These are phyloP conservation scores for Termitomyces sp. DNA, from an alignment of 768 basidiomycete species.

Conservation along the genomic window DNA sequence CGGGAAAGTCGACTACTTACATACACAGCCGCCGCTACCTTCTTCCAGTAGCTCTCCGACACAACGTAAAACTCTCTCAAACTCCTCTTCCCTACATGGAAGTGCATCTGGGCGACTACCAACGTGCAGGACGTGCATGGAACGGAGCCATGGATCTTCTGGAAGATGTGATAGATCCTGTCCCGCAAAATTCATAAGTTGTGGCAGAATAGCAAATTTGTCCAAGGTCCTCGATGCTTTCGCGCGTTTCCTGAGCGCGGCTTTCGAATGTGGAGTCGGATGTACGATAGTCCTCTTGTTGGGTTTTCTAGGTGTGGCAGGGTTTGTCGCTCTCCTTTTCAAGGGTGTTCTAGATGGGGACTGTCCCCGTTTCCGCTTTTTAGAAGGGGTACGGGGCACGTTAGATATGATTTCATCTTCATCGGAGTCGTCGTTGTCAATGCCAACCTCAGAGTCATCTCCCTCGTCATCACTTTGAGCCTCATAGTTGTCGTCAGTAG, in stretches of 20 bases:
- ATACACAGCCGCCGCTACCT: constrained; percentile 92
- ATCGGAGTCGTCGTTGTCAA: constrained; percentile 26
- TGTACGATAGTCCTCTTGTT: constrained; percentile 39
- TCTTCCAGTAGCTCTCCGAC: constrained; percentile 87
- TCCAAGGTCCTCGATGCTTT: constrained; percentile 14
- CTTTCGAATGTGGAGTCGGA: constrained; percentile 76
- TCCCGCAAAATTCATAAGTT: constrained; percentile 24
- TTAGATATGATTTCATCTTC: constrained; percentile 24
- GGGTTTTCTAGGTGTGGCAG: constrained; percentile 28
- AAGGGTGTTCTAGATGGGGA: constrained; percentile 16
- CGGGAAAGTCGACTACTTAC: constrained; percentile 40
- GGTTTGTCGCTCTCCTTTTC: constrained; percentile 15
- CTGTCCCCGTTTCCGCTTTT: constrained; percentile 37
- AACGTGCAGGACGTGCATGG: constrained; percentile 90
- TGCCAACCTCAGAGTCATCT: constrained; percentile 11
- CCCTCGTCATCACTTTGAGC: constrained; percentile 13
- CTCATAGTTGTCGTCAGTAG: constrained; percentile 22
- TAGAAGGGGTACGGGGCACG: constrained; percentile 47
- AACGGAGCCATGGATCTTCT: constrained; percentile 76
- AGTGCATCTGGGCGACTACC: constrained; percentile 86
- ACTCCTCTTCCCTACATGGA: constrained; percentile 88
- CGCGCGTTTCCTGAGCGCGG: constrained; percentile 46
- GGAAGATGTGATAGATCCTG: constrained; percentile 50
- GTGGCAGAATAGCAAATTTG: constrained; percentile 23
- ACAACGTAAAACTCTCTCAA: constrained; percentile 62